A percentile compares a stretch with the other conserved stretches of the same genome.
These are phyloP conservation scores for Picochlorum sp. DNA, from an alignment of 139 green algal species.

Conservation along the genomic window DNA sequence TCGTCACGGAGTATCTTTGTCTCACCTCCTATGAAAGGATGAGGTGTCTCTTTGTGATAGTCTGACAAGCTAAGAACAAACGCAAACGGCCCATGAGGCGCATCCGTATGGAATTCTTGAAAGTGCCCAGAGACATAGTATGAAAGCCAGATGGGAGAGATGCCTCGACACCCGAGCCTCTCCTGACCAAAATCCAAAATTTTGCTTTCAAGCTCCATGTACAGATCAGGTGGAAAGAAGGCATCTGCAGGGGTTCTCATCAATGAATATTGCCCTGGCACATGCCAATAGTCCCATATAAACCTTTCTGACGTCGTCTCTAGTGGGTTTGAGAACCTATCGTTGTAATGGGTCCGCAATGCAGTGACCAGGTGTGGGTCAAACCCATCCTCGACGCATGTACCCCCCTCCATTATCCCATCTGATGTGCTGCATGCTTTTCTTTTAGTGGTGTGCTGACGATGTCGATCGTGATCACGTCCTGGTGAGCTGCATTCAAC, in stretches of 20 bases:
- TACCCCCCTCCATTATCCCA: too few relatives aligned
- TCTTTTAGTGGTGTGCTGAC: too few relatives aligned
- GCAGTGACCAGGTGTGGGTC: neutral
- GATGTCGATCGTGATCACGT: too few relatives aligned
- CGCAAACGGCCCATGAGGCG: slow-evolving; percentile 67
- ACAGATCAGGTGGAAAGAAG: slow-evolving; percentile 47
- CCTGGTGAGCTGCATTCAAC: too few relatives aligned
- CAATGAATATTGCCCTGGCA: slow-evolving; percentile 67
- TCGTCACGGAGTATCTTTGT: slow-evolving; percentile 58
- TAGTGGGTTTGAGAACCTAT: slow-evolving; percentile 39
- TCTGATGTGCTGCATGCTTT: too few relatives aligned
- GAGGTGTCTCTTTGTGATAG: slow-evolving; percentile 30
- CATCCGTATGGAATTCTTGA: slow-evolving; percentile 67
- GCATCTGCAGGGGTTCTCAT: slow-evolving; percentile 50
- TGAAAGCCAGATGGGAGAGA: slow-evolving; percentile 75
- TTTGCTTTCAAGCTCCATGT: slow-evolving; percentile 48
- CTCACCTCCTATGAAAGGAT: slow-evolving; percentile 63
- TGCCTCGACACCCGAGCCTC: slow-evolving; percentile 59
- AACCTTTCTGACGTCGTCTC: slow-evolving; percentile 47
- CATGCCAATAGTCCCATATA: slow-evolving; percentile 60
- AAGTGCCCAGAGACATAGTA: slow-evolving; percentile 60
- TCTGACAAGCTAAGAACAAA: slow-evolving; percentile 74
- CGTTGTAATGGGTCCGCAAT: slow-evolving; percentile 33
- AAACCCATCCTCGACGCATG: neutral
- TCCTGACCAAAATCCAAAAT: slow-evolving; percentile 57